These are phyloP conservation scores for Pulchroboletus neoregius DNA, from an alignment of 1,284 basidiomycete genomes.

Conservation along the genomic window DNA sequence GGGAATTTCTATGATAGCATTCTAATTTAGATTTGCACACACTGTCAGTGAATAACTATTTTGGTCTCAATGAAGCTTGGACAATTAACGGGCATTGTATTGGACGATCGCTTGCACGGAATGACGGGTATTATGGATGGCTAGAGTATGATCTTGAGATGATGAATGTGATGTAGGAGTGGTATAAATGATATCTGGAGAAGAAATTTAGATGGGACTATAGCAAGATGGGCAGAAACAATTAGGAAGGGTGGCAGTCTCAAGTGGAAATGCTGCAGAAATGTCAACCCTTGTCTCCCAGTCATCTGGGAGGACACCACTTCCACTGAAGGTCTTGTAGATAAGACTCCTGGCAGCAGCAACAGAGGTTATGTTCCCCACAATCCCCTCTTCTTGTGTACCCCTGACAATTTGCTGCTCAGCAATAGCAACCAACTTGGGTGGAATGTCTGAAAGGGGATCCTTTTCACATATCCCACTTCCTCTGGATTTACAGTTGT, in stretches of 20 bases:
- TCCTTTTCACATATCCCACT: background rate
- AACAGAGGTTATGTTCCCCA: conserved; percentile 45
- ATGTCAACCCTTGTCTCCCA: conserved; percentile 34
- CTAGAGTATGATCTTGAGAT: background rate
- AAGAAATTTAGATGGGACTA: conserved; percentile 20
- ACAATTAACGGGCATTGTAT: no score
- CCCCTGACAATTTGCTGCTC: conserved; percentile 49
- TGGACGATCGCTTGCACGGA: background rate
- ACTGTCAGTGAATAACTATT: background rate
- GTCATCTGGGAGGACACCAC: conserved; percentile 24
- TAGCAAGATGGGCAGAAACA: conserved; percentile 26
- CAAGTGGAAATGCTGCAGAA: conserved; percentile 13
- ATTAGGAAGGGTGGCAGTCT: conserved; percentile 5
- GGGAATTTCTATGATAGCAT: background rate
- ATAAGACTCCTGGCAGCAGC: conserved; percentile 41
- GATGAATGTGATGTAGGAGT: background rate
- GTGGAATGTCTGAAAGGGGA: conserved; percentile 32
- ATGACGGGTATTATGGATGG: conserved; percentile 3
- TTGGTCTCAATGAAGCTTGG: no score
- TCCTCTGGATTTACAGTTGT: background rate
- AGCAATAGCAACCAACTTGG: conserved; percentile 37
- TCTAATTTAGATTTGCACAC: conserved; percentile 15
- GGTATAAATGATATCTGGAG: background rate
- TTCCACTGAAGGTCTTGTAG: conserved; percentile 30
- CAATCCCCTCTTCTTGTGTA: conserved; percentile 35